Base-by-base conservation (phyloP, 192 early-diverging fungal species). In the Powellomyces hirtus region DNA sequence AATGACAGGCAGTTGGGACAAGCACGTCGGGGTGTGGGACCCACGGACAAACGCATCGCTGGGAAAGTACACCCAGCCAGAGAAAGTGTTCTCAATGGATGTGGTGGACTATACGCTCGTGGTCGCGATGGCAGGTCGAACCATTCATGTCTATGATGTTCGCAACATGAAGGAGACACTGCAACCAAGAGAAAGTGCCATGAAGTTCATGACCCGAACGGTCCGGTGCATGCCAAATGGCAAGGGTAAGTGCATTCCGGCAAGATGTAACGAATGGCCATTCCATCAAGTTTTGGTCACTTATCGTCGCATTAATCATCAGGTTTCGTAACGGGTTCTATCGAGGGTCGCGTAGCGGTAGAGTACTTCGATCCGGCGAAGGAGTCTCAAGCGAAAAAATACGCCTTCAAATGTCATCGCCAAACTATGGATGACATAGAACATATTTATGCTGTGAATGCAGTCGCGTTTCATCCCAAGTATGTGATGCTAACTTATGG, bases 381-480 rank as follows among this genome's bases (percentile, higher is more conserved):
- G 26, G 86, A 89, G 68, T 76, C 76, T n/a, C 85, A 91, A 55
- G 75, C 73, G 2, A 89, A 90, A 64, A 96, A 95, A 71, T 97
- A 95, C 66, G 91, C 94, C 0, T 98, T 98, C 83, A 98, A 98
- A 77, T 97, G 93, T 75, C 97, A 99, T 76, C 87, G 97, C 29
- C 82, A 91, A 59, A 76, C 75, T 18, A 78, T 85, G 11, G 88
- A 92, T 60, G 92, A 87, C 13, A 79, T 87, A 11, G 94, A 97
- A 37, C 79, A 84, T 38, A 89, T 98, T 8, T 96, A 94, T 66
- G 93, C 96, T 11, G 96, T 96, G 38, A 95, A 98, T 66, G 86
- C 95, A 4, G 57, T 98, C 37, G 90, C 95, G 4, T 96, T 92
- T 71, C 92, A 97, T 75, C 95, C 94, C 6, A 86, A 81, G 90